These are phyloP conservation scores for Penicillium diatomitis DNA, from an alignment of 495 filamentous ascomycete species.

Conservation along the genomic window DNA sequence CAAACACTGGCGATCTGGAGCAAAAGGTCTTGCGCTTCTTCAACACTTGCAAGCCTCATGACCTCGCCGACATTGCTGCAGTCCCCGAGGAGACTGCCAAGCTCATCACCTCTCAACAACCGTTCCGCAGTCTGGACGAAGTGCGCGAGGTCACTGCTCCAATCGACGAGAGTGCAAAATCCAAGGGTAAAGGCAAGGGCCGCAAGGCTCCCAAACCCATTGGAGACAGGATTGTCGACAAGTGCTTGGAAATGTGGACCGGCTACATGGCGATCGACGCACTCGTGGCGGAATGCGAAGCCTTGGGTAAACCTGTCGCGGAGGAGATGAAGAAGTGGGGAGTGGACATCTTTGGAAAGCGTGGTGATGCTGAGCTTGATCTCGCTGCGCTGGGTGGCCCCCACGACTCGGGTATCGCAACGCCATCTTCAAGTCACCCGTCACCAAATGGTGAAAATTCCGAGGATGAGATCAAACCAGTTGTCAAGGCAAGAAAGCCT, in stretches of 20 bases:
- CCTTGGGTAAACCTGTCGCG: constrained; percentile 57
- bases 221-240: constrained; percentile 65
- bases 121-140: constrained; percentile 53
- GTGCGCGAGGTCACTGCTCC: constrained; percentile 53
- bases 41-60: constrained; percentile 63
- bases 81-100: constrained; percentile 58
- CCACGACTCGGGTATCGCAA: constrained; percentile 68
- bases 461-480: constrained; percentile 39
- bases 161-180: constrained; percentile 30
- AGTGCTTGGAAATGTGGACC: constrained; percentile 60
- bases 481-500: constrained; percentile 26
- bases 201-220: constrained; percentile 45
- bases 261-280: constrained; percentile 73
- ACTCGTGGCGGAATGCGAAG: constrained; percentile 63
- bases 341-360: constrained; percentile 61
- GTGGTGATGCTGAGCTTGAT: constrained; percentile 57
- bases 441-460: constrained; percentile 26
- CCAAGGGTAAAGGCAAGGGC: constrained; percentile 36
- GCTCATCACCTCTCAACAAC: constrained; percentile 56
- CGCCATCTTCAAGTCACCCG: constrained; percentile 46
- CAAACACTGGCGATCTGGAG: constrained; percentile 37
- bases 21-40: constrained; percentile 65
- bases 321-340: constrained; percentile 69
- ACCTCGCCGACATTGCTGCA: constrained; percentile 68
- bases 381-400: constrained; percentile 44